Base-by-base conservation (phyloP, 2,329 filamentous ascomycete species). In the Ascochyta clinopodiicola region DNA sequence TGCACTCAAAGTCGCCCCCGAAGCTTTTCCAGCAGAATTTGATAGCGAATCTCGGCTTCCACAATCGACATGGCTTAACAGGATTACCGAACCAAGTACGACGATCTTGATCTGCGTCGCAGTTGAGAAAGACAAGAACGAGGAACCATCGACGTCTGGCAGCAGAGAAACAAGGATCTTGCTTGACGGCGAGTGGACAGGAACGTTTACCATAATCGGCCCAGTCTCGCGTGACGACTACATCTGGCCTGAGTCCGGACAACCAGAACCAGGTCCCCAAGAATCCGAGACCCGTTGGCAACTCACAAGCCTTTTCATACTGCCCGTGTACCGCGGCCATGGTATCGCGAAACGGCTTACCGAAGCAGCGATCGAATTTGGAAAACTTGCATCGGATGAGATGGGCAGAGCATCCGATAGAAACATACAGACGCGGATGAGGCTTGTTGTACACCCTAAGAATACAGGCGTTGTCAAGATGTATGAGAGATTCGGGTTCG, bases 201-300 rank as follows among this genome's bases (percentile, higher is more conserved):
- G 51, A 13, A 50, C 34, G n/a, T 55, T 55, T 27, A 55, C 51
- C 12, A 19, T 55, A 15, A 38, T 49, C n/a, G 51, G 51, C 17
- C 51, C 45, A 12, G 45, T 55, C 6, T 34, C 51, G 2, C 51
- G n/a, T 2, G 9, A 36, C 2, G 44, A 40, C n/a, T 50, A 42
- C 31, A n/a, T 39, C 19, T 39, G 27, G 22, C 45, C 51, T 4
- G 12, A 35, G 10, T 55, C 51, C 15, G 38, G 39, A 9, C 51
- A 55, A 17, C 45, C 51, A 24, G 21, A 40, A 10, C 44, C 51
- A 35, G 45, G 39, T 5, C n/a, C 39, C 10, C 35, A 55, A 27
- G 51, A 19, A 12, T 15, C 22, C 1, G 45, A 55, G 32, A 45
- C 27, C n/a, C 39, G 51, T 4, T 55, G 51, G 38, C 45, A 55